A percentile compares a stretch with the other conserved stretches of the same genome.
phyloP scores from a whole-genome alignment of 768 basidiomycete species.

The Termitomyces sp. region DNA sequence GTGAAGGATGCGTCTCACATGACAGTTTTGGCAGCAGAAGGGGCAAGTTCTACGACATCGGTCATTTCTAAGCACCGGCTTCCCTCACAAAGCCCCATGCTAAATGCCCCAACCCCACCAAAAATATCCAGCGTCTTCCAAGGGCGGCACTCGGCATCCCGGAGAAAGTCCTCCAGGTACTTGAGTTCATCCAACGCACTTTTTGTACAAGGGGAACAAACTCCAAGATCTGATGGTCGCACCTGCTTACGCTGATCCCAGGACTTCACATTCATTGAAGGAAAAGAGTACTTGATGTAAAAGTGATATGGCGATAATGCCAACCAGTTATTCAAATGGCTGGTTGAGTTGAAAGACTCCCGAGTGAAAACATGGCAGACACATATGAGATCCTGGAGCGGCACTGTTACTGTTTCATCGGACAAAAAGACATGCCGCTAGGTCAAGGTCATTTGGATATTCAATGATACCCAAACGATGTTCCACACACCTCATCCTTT shows the following conservation, averaged over 20 bases:
- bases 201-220: slow-evolving; percentile 42
- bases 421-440: slow-evolving; percentile 64
- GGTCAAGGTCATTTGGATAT: not conserved
- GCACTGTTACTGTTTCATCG: slow-evolving; percentile 29
- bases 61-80: slow-evolving; percentile 51
- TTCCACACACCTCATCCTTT: slow-evolving; percentile 50
- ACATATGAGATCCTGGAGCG: slow-evolving; percentile 35
- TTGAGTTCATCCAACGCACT: slow-evolving; percentile 20
- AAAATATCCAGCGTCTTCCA: slow-evolving; percentile 39
- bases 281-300: slow-evolving; percentile 48
- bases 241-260: slow-evolving; percentile 33
- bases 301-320: slow-evolving; percentile 51
- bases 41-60: slow-evolving; percentile 68
- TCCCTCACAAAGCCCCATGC: slow-evolving; percentile 46
- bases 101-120: slow-evolving; percentile 58
- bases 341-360: slow-evolving; percentile 9
- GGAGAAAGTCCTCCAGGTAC: slow-evolving; percentile 26
- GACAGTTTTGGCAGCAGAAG: slow-evolving; percentile 65
- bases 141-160: slow-evolving; percentile 17
- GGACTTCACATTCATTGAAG: slow-evolving; percentile 26
- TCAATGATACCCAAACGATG: not conserved
- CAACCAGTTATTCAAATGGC: slow-evolving; percentile 39
- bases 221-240: slow-evolving; percentile 25
- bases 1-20: slow-evolving; percentile 32
- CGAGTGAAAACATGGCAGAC: slow-evolving; percentile 43